These are phyloP conservation scores for Coemansia sp. DNA, from an alignment of 192 early-diverging fungal genomes.

Conservation along the genomic window DNA sequence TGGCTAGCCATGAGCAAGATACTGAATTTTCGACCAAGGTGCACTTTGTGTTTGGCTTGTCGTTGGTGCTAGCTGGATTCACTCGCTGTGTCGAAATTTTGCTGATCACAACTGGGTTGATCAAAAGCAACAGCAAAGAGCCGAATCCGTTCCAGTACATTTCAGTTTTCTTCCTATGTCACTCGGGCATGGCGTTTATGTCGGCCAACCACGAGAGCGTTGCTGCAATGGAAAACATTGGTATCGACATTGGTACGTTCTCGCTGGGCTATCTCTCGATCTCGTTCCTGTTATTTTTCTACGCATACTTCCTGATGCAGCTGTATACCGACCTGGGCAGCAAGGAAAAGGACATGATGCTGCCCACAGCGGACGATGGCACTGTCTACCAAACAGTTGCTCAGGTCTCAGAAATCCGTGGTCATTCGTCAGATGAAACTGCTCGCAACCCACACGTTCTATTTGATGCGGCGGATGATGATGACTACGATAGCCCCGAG, in stretches of 20 bases:
- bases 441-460: conserved; percentile 28
- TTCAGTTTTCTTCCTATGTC: conserved; percentile 55
- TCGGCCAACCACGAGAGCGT: conserved; percentile 62
- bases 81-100: conserved; percentile 61
- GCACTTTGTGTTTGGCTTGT: conserved; percentile 66
- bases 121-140: conserved; percentile 20
- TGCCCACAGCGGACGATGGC: conserved; percentile 34
- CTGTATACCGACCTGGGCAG: conserved; percentile 43
- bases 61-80: conserved; percentile 59
- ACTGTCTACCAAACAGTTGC: conserved; percentile 31
- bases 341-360: conserved; percentile 22
- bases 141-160: conserved; percentile 55
- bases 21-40: conserved; percentile 59
- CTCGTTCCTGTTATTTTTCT: conserved; percentile 61
- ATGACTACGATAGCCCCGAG: conserved; percentile 8
- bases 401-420: conserved; percentile 11
- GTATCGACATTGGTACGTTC: conserved; percentile 61
- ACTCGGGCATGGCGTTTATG: conserved; percentile 68
- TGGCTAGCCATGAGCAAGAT: conserved; percentile 63
- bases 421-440: conserved; percentile 8
- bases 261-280: conserved; percentile 59
- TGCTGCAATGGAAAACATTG: conserved; percentile 36
- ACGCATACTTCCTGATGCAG: conserved; percentile 56
- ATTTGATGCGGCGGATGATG: conserved; percentile 34
- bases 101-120: conserved; percentile 37